These are phyloP conservation scores for Leccinum olivaceopallidum DNA, from an alignment of 768 basidiomycete genomes.

Conservation along the genomic window DNA sequence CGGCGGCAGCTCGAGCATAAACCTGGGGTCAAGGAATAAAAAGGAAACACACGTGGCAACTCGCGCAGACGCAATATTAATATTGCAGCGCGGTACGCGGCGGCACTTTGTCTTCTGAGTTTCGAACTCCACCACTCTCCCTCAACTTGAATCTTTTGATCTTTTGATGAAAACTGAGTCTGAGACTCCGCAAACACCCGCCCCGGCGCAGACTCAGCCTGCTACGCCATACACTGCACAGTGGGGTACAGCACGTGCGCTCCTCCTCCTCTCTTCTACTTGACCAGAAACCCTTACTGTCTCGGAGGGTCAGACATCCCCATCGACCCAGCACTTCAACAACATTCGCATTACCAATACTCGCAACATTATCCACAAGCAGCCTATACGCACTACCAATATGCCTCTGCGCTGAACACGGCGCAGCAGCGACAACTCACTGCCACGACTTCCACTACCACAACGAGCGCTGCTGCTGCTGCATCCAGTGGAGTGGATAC, in stretches of 20 bases:
- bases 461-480: slow-evolving; percentile 24
- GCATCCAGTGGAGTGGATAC: slow-evolving; percentile 50
- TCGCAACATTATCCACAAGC: slow-evolving; percentile 40
- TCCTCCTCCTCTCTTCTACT: background rate
- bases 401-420: slow-evolving; percentile 31
- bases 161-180: slow-evolving; percentile 44
- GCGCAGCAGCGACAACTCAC: slow-evolving; percentile 27
- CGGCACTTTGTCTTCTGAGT: too few relatives aligned
- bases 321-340: slow-evolving; percentile 69
- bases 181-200: slow-evolving; percentile 35
- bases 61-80: too few relatives aligned
- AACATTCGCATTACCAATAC: slow-evolving; percentile 51
- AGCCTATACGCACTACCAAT: slow-evolving; percentile 45
- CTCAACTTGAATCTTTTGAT: too few relatives aligned
- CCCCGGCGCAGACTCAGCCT: slow-evolving; percentile 33
- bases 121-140: too few relatives aligned
- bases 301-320: slow-evolving; percentile 48
- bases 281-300: background rate
- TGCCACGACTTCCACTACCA: slow-evolving; percentile 16
- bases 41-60: too few relatives aligned
- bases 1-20: too few relatives aligned
- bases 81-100: too few relatives aligned
- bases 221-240: slow-evolving; percentile 37
- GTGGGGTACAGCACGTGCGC: slow-evolving; percentile 42
- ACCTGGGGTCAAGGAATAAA: too few relatives aligned